These are phyloP conservation scores for Pythium grandisporangium DNA, from an alignment of 352 stramenopile species.

Conservation along the genomic window DNA sequence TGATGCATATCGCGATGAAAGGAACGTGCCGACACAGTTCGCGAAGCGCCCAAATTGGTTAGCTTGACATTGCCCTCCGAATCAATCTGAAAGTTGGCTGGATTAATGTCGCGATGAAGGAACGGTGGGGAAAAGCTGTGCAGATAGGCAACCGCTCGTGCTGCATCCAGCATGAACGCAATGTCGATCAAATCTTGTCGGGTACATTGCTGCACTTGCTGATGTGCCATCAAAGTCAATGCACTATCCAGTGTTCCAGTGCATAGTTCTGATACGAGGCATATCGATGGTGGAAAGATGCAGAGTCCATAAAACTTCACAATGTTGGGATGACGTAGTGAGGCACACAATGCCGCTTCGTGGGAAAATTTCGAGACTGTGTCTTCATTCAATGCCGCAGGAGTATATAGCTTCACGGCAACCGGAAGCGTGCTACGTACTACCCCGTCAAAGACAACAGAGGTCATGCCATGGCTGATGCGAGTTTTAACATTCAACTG, in stretches of 20 bases:
- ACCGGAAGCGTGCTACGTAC: slow-evolving; percentile 21
- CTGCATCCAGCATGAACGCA: slow-evolving; percentile 33
- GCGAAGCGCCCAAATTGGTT: slow-evolving; percentile 24
- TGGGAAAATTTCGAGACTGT: slow-evolving; percentile 31
- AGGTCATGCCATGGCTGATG: slow-evolving; percentile 27
- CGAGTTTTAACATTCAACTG: slow-evolving; percentile 25
- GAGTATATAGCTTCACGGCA: slow-evolving; percentile 57
- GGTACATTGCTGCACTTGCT: not conserved
- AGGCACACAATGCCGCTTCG: slow-evolving; percentile 30
- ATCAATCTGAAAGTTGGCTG: slow-evolving; percentile 45
- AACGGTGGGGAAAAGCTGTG: slow-evolving; percentile 44
- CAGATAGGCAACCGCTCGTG: slow-evolving; percentile 34
- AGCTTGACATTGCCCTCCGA: slow-evolving; percentile 16
- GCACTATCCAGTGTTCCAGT: slow-evolving; percentile 24
- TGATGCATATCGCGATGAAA: too few species aligned
- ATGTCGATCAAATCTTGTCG: slow-evolving; percentile 24
- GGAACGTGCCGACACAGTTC: too few species aligned
- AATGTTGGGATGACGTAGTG: slow-evolving; percentile 34
- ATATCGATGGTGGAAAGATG: slow-evolving; percentile 42
- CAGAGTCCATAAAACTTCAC: slow-evolving; percentile 42
- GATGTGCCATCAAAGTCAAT: not conserved
- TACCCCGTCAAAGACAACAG: slow-evolving; percentile 34
- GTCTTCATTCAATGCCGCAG: slow-evolving; percentile 28
- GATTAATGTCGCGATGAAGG: slow-evolving; percentile 43
- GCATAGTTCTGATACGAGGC: slow-evolving; percentile 42